Conservation (phyloP, 805 yeast species). For the Pichia californica region DNA sequence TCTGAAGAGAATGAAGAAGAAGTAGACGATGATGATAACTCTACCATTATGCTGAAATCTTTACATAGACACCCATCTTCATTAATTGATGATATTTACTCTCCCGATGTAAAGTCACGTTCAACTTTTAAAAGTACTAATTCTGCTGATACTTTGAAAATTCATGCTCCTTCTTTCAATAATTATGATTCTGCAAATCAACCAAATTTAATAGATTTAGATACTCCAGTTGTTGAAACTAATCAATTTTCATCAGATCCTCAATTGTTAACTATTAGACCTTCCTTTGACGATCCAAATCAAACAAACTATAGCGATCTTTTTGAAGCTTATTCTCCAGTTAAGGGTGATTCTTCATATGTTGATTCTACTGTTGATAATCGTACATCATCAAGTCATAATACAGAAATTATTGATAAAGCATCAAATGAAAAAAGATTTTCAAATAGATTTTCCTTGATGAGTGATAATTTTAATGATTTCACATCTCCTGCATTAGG, state of each 20-base stretch:
- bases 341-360: background rate
- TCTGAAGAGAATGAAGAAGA: constrained; percentile 13
- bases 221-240: constrained; percentile 19
- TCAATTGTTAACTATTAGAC: background rate
- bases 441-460: constrained; percentile 9
- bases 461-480: constrained; percentile 24
- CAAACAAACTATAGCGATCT: constrained; percentile 11
- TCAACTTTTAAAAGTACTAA: constrained; percentile 28
- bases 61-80: constrained; percentile 1
- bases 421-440: background rate
- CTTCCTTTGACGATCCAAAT: background rate
- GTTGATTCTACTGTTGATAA: background rate
- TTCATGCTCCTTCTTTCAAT: background rate
- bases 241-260: background rate
- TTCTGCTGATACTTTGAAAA: constrained; percentile 19
- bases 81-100: constrained; percentile 5
- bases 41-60: background rate
- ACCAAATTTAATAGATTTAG: constrained; percentile 26
- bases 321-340: constrained; percentile 11
- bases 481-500: constrained; percentile 24
- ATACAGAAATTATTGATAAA: background rate
- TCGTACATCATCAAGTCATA: background rate
- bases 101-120: background rate
- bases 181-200: constrained; percentile 2
- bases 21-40: background rate